These are phyloP conservation scores for Ustanciosporium gigantosporum DNA, from an alignment of 1,284 basidiomycete species.

Conservation along the genomic window DNA sequence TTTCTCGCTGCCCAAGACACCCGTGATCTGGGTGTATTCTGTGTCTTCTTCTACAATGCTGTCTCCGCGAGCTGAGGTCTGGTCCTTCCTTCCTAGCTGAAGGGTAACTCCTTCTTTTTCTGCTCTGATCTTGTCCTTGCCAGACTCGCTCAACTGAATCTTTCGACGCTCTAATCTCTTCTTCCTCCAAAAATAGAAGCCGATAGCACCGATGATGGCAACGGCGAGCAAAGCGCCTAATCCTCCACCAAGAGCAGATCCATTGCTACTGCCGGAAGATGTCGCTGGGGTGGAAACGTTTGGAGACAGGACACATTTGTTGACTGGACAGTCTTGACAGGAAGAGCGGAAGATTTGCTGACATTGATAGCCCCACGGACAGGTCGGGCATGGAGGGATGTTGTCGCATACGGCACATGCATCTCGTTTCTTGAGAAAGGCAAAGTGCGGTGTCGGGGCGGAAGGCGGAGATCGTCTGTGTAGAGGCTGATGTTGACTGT, in stretches of 20 bases:
- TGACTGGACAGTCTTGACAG: constrained; percentile 40
- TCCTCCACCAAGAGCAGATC: constrained; percentile 36
- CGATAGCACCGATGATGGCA: constrained; percentile 8
- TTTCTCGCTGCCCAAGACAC: constrained; percentile 13
- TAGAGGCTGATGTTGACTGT: no score
- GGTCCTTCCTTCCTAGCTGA: constrained; percentile 11
- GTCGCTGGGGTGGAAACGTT: not conserved
- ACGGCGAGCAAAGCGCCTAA: constrained; percentile 30
- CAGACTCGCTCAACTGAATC: no score
- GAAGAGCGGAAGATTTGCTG: constrained; percentile 38
- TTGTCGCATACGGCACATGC: constrained; percentile 34
- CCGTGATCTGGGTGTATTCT: constrained; percentile 41
- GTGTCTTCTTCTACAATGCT: constrained; percentile 29
- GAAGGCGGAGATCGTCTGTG: no score
- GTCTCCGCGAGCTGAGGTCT: not conserved
- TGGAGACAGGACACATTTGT: constrained; percentile 30
- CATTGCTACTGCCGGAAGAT: constrained; percentile 4
- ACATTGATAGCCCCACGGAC: constrained; percentile 30
- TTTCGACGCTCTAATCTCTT: constrained; percentile 14
- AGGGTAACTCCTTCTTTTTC: constrained; percentile 33
- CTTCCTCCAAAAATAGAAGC: constrained; percentile 28
- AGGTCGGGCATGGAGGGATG: constrained; percentile 31
- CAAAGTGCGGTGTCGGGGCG: not conserved
- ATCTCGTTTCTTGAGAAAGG: constrained; percentile 29
- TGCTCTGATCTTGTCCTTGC: no score